Conservation (phyloP, 2,329 filamentous ascomycete genomes). For the Neonectria neomacrospora region DNA sequence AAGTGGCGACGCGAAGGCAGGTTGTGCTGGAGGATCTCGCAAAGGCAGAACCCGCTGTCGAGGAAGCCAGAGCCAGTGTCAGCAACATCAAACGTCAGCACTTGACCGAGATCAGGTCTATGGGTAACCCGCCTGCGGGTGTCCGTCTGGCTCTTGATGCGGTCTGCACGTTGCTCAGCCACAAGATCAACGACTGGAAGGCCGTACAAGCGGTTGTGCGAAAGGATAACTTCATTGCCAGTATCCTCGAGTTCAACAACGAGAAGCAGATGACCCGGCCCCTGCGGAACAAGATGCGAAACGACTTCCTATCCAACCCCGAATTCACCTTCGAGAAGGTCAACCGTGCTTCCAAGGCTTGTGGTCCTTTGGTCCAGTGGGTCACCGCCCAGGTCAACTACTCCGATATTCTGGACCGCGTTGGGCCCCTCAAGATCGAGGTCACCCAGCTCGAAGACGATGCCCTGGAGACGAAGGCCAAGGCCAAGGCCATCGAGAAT, state of each 20-base stretch:
- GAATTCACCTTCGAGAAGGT: constrained; percentile 98
- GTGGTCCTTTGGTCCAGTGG: constrained; percentile 97
- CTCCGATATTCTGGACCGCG: constrained; percentile 94
- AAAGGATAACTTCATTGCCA: constrained; percentile 95
- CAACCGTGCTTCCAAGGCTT: constrained; percentile 95
- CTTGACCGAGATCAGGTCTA: constrained; percentile 95
- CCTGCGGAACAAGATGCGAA: constrained; percentile 88
- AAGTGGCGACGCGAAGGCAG: constrained; percentile 84
- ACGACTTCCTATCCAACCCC: constrained; percentile 89
- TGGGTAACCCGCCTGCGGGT: constrained; percentile 90
- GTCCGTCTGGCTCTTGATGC: constrained; percentile 93
- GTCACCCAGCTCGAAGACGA: constrained; percentile 88
- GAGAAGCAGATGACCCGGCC: constrained; percentile 90
- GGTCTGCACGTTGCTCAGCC: constrained; percentile 94
- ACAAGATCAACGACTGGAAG: constrained; percentile 92
- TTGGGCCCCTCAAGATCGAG: constrained; percentile 91
- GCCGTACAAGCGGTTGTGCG: constrained; percentile 88
- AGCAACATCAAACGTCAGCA: constrained; percentile 99
- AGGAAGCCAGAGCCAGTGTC: constrained; percentile 94
- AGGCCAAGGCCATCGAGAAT: constrained; percentile 90
- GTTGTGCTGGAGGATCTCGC: constrained; percentile 90
- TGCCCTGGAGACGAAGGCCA: constrained; percentile 90
- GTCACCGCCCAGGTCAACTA: constrained; percentile 96
- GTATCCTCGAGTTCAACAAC: constrained; percentile 97
- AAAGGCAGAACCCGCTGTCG: constrained; percentile 90